Evolutionary conservation across 805 yeast species (phyloP), one percentile per base, ranked within the genome.

Genomic region (Clavispora asparagi): DNA sequence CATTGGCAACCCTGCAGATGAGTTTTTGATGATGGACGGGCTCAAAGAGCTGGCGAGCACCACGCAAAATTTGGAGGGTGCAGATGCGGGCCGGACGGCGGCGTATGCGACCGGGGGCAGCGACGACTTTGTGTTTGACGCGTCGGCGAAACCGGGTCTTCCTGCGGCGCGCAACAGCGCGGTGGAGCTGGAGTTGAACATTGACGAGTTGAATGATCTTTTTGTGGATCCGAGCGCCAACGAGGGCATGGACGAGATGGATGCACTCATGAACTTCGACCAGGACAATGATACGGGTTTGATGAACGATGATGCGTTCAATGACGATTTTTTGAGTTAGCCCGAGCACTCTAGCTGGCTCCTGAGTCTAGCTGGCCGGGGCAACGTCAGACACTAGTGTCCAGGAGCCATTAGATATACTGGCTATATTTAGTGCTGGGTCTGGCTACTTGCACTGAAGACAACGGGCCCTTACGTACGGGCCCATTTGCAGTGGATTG

Each of bases 251-350:
- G 53, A 55, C 32, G 58, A 52, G 30, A 53, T 55, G 57, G 57
- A 55, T n/a, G 56, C 52, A 30, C 46, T 54, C 39, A 52, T 56
- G 51, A 48, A 52, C 42, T 52, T 50, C 27, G 57, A 51, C 41
- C 53, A 46, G 38, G 33, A 41, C 23, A 28, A 16, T 17, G 36
- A 30, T 26, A 28, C 16, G 10, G 42, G 42, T 7, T 8, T 39
- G 7, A 64, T 65, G 47, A 67, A 63, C 42, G 71, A 65, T 43
- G 63, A 60, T 16, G 60, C 57, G 7, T 67, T 67, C 42, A 68
- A 60, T 39, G 70, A 63, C 32, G 71, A 67, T 41, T 68, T 68
- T 43, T 49, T 68, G 45, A 61, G 63, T 40, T 67, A 61, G 41
- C 61, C 65, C 42, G 66, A 63, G 37, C n/a, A 9, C 32, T 10